Base-by-base conservation (phyloP, 78 protist species). In the Capsaspora owczarzaki region DNA sequence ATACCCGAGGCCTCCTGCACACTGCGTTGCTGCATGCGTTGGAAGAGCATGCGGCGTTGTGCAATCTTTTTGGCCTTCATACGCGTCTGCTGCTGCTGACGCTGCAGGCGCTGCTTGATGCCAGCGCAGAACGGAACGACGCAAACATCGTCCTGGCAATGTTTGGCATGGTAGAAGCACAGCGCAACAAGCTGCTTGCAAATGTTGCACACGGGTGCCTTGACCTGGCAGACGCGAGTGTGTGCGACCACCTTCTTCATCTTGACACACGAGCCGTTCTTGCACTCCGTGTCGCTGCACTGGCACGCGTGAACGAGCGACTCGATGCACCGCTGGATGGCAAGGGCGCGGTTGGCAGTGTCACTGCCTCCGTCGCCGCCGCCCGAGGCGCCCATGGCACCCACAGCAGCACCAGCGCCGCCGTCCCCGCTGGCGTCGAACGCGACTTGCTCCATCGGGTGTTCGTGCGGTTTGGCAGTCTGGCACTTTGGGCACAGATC, bases 81-180 rank as follows among this genome's bases (percentile, higher is more conserved):
- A 25, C 66, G 66, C 66, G 8, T 5, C 66, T 60, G 35, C 35
- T 19, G 35, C 22, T 27, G 22, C 66, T 27, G 66, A 2, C 35
- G 22, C 66, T 60, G 66, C 31, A 60, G 66, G 22, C 66, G 66
- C n/a, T 60, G 35, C 74, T 68, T 68, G 74, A 14, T 27, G 43
- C 47, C 38, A 4, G 49, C 29, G 47, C 74, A 68, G 22, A 40
- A n/a, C 31, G 74, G 74, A 2, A 68, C 35, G 38, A 2, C 49
- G 47, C 74, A 68, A 19, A 1, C 3, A 31, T 5, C 2, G 25
- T 4, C 47, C 20, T 8, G 23, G 63, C 82, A 78, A 66, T 63
- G 76, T 66, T 66, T 78, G 69, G 82, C 82, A 63, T 78, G 82
- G 66, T 41, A 44, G 68, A 37, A 78, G 29, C 44, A 66, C 22